phyloP scores from a whole-genome alignment of 2,329 filamentous ascomycete genomes.

The Thelonectria discophora region DNA sequence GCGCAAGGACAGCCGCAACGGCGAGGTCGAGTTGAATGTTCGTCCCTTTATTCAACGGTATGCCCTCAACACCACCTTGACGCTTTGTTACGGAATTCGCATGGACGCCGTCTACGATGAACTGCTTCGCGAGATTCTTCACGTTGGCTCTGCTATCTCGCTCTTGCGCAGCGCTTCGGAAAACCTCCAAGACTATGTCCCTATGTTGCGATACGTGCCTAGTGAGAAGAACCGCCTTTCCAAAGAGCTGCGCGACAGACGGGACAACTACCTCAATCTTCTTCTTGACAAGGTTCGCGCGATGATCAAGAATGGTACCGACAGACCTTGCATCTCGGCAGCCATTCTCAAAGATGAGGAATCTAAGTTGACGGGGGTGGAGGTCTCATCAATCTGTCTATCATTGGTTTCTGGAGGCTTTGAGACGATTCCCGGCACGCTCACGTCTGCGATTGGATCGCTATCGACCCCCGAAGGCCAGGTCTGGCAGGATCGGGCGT shows the following conservation, averaged over 20 bases:
- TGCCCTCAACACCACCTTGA: slow-evolving; percentile 63
- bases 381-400: slow-evolving; percentile 62
- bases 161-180: slow-evolving; percentile 60
- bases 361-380: slow-evolving; percentile 60
- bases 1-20: slow-evolving; percentile 52
- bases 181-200: slow-evolving; percentile 64
- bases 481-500: slow-evolving; percentile 60
- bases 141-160: slow-evolving; percentile 62
- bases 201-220: slow-evolving; percentile 58
- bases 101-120: slow-evolving; percentile 64
- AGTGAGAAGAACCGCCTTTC: slow-evolving; percentile 59
- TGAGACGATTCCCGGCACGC: slow-evolving; percentile 62
- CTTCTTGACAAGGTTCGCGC: slow-evolving; percentile 58
- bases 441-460: slow-evolving; percentile 61
- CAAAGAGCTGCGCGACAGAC: slow-evolving; percentile 56
- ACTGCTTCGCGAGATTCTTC: slow-evolving; percentile 60
- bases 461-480: slow-evolving; percentile 58
- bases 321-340: slow-evolving; percentile 63
- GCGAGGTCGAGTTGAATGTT: slow-evolving; percentile 54
- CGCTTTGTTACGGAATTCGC: slow-evolving; percentile 62
- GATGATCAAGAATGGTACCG: slow-evolving; percentile 51
- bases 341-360: slow-evolving; percentile 64
- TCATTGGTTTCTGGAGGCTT: slow-evolving; percentile 63
- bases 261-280: slow-evolving; percentile 59
- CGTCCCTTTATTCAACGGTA: slow-evolving; percentile 62